Conservation (phyloP, 169 alveolate genomes). For the Perkinsus marinus region DNA sequence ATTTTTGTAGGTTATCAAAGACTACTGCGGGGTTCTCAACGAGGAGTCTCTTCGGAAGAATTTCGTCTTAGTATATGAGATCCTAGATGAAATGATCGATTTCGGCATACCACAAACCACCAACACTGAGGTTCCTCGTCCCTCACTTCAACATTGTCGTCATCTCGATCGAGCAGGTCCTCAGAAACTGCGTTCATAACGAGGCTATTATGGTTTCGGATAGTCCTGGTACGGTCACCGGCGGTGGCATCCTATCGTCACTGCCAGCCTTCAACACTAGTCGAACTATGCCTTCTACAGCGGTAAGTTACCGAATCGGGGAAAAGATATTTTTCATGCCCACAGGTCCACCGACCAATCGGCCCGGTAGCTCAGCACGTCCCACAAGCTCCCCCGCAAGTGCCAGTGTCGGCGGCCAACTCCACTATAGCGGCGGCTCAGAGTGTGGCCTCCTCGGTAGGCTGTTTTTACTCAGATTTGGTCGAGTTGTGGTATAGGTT, state of each 20-base stretch:
- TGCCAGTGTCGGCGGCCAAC: neutral
- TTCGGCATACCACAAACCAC: constrained; percentile 88
- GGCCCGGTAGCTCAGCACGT: neutral
- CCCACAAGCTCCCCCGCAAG: neutral
- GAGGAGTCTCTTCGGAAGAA: constrained; percentile 91
- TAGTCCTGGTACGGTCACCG: neutral
- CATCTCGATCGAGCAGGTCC: neutral
- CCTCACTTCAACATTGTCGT: constrained; percentile 7
- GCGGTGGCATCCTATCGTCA: neutral
- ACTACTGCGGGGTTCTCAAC: constrained; percentile 89
- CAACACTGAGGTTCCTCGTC: constrained; percentile 64
- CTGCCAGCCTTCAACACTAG: neutral
- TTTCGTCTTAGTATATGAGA: constrained; percentile 88
- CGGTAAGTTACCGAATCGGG: neutral
- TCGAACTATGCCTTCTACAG: neutral
- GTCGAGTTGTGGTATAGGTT: neutral
- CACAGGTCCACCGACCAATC: neutral
- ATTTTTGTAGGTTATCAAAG: constrained; percentile 42
- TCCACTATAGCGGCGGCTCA: neutral
- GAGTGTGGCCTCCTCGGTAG: neutral
- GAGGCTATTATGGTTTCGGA: constrained; percentile 12
- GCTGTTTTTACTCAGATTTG: neutral
- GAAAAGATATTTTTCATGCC: neutral
- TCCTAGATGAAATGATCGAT: constrained; percentile 86
- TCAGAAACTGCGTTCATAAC: neutral